Evolutionary conservation across 352 stramenopile genomes (phyloP), one percentile per base, ranked within the genome.

Genomic region (Nothophytophthora sp.): DNA sequence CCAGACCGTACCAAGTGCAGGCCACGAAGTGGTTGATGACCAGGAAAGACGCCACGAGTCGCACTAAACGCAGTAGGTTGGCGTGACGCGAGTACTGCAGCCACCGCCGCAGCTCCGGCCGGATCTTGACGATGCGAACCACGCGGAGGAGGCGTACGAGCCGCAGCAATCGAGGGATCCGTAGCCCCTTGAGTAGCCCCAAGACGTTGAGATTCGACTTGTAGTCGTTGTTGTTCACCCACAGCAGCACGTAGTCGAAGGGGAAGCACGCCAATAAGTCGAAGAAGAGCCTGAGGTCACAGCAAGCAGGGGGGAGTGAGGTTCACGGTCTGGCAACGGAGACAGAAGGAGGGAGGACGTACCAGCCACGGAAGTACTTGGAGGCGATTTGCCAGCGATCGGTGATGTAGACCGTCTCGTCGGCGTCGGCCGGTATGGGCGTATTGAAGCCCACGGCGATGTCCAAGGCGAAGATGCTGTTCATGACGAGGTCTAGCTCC

Each of bases 391-490:
- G 19, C 23, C 54, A 52, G 16, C 82, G 74, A 33, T 88, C 39
- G n/a, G 68, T 89, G 39, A 88, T 84, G 50, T 89, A 89, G 23
- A 69, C 65, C 37, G 46, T 67, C 24, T 76, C 74, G 25, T 85
- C 70, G n/a, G 55, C 40, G 5, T 67, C 47, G 25, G 54, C 50
- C 1, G 68, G 60, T 30, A 88, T 45, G 6, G 82, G 80, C 2
- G 77, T 91, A 60, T 88, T 90, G 51, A 90, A 91, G n/a, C 76
- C 76, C 22, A 93, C 76, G 13, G 75, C 32, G 34, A 91, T 88
- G 42, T 93, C 80, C 39, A 76, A 48, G 5, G 68, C 76, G 36
- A 93, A 93, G 12, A 93, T 63, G 37, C 63, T 55, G 43, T 76
- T 92, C 56, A 81, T 90, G 35, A 76, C 51, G 13, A 70, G 72